These are phyloP conservation scores for Trichosporon ovoides DNA, from an alignment of 1,284 basidiomycete genomes.

Conservation along the genomic window DNA sequence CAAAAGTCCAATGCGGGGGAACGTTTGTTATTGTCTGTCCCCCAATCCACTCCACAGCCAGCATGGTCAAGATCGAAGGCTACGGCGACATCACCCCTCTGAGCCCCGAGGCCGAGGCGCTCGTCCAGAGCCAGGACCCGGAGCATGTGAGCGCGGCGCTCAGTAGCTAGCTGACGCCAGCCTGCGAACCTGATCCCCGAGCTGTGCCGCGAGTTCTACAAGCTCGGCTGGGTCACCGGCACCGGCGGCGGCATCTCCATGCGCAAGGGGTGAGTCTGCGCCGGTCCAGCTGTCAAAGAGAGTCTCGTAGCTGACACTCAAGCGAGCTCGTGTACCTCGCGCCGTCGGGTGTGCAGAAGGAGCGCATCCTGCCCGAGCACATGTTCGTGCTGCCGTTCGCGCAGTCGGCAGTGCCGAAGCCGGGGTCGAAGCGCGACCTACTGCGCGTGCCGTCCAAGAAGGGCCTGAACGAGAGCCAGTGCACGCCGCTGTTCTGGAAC, in stretches of 20 bases:
- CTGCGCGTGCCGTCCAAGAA: slow-evolving; percentile 63
- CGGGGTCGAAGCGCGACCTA: slow-evolving; percentile 64
- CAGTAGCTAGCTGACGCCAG: slow-evolving; percentile 44
- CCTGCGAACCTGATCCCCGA: slow-evolving; percentile 77
- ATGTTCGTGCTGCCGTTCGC: slow-evolving; percentile 81
- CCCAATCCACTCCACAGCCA: not conserved
- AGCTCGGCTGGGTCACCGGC: slow-evolving; percentile 59
- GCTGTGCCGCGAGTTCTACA: slow-evolving; percentile 57
- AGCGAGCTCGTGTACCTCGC: slow-evolving; percentile 77
- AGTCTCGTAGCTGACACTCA: slow-evolving; percentile 3
- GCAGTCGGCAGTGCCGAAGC: slow-evolving; percentile 56
- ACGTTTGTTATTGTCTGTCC: slow-evolving; percentile 2
- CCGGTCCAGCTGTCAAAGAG: no score
- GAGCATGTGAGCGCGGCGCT: slow-evolving; percentile 43
- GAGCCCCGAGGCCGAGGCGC: slow-evolving; percentile 34
- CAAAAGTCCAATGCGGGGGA: not conserved
- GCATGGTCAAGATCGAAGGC: slow-evolving; percentile 14
- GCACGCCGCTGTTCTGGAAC: slow-evolving; percentile 87
- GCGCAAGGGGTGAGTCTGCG: slow-evolving; percentile 57
- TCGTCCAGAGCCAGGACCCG: slow-evolving; percentile 49
- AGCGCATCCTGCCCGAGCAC: slow-evolving; percentile 68
- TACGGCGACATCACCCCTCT: slow-evolving; percentile 23
- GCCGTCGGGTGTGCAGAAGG: slow-evolving; percentile 81
- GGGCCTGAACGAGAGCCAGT: slow-evolving; percentile 68
- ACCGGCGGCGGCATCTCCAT: slow-evolving; percentile 63